A percentile compares a stretch with the other conserved stretches of the same genome.
These are phyloP conservation scores for Oxyria digyna DNA, from an alignment of 148 eudicot species.

Conservation along the genomic window DNA sequence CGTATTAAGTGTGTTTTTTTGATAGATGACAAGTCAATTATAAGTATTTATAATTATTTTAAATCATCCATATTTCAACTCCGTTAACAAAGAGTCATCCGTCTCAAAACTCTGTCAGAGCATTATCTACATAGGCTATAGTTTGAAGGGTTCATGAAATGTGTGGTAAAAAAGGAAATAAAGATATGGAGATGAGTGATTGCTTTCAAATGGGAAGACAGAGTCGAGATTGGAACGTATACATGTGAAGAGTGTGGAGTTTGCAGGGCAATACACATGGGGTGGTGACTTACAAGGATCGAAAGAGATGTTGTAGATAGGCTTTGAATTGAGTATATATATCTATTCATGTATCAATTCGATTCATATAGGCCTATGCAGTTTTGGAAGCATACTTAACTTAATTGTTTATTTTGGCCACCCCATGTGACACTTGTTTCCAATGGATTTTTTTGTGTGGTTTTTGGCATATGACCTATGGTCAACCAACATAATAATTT, in stretches of 20 bases:
- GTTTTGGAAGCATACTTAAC: neutral
- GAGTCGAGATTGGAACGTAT: too few species aligned
- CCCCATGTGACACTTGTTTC: neutral
- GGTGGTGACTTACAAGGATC: neutral
- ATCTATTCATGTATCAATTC: neutral
- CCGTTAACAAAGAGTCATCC: too few species aligned
- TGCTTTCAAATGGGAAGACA: too few species aligned
- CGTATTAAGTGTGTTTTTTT: too few species aligned
- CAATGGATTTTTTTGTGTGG: neutral
- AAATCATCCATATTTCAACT: too few species aligned
- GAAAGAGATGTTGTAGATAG: neutral
- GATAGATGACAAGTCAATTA: too few species aligned
- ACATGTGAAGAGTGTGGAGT: neutral
- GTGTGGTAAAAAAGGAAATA: too few species aligned
- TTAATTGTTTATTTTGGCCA: neutral
- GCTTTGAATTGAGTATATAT: neutral
- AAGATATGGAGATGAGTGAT: too few species aligned
- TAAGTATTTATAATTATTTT: too few species aligned
- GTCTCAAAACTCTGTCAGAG: too few species aligned
- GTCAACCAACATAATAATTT: neutral
- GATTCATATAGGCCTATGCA: neutral
- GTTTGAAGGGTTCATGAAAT: too few species aligned
- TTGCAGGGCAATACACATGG: constrained; percentile 4
- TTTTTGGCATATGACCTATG: neutral
- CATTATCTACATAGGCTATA: too few species aligned